Evolutionary conservation across 208 protist genomes (phyloP).

Genomic region (Leishmania aethiopica): DNA sequence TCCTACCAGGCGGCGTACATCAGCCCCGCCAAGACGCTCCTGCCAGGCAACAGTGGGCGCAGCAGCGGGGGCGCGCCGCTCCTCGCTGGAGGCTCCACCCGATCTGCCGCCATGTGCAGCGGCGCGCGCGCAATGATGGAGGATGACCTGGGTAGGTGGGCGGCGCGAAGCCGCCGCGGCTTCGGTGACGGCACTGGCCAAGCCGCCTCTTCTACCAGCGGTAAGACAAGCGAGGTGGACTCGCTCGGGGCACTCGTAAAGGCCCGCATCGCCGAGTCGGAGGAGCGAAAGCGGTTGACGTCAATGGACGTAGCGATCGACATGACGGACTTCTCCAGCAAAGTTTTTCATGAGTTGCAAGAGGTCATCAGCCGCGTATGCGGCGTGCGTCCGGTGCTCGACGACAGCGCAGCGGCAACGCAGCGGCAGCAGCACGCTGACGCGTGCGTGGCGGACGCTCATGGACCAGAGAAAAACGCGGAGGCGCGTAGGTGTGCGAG

Average conservation of each 20-base stretch:
- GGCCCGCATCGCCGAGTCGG: conserved; percentile 15
- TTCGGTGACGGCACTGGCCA: conserved; percentile 8
- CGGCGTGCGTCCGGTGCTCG: conserved; percentile 11
- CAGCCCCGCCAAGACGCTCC: neutral
- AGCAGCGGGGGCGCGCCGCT: neutral
- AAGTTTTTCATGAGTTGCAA: conserved; percentile 59
- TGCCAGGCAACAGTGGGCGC: neutral
- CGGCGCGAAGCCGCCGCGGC: conserved; percentile 23
- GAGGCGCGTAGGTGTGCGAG: neutral
- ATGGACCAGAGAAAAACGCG: neutral
- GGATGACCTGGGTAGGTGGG: conserved; percentile 27
- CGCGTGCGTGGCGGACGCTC: neutral
- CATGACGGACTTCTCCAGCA: conserved; percentile 72
- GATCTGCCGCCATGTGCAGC: neutral
- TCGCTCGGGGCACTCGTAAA: conserved; percentile 30
- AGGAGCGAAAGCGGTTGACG: conserved; percentile 36
- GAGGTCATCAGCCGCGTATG: conserved; percentile 48
- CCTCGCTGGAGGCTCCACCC: neutral
- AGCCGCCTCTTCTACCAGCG: neutral
- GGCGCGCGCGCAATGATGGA: conserved; percentile 20
- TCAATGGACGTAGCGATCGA: conserved; percentile 65
- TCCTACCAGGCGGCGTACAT: conserved; percentile 59
- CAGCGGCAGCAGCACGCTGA: conserved; percentile 6
- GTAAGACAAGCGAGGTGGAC: neutral
- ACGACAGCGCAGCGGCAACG: neutral